Base-by-base conservation (phyloP, 257 asterid genomes). In the Salvia rosmarinus region DNA sequence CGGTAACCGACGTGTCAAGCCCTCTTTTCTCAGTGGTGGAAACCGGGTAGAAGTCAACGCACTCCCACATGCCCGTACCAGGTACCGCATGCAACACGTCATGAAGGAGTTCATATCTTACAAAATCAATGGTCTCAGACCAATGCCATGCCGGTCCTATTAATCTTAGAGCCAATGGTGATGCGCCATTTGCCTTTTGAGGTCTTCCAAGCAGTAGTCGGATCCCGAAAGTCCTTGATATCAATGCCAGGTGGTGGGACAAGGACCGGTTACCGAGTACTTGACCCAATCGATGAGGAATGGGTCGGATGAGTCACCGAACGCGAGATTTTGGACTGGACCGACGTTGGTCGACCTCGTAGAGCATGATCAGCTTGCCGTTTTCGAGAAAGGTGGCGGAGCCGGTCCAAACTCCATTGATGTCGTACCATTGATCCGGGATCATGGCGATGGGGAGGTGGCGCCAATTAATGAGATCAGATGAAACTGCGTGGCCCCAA, bases 51-150 rank as follows among this genome's bases (percentile, higher is more conserved):
- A 92, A 89, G 19, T 92, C 98, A 0, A 92, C 88, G 4, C 96
- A 92, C 56, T 92, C 98, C 98, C 96, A 92, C 98, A 88, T 88
- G 5, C 96, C 96, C 25, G 98, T 92, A 10, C 86, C 87, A 14
- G 80, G 72, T 9, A 89, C 96, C 0, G 80, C 88, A 32, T 87
- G 88, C 11, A 92, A 81, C 23, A 72, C 70, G 9, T 83, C 90
- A 0, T 83, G 74, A 0, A 85, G 64, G 0, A 79, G 84, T 4
- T 86, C 82, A n/a, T 63, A 92, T 11, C 17, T 83, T 19, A 80
- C 84, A 25, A 89, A 92, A 73, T 92, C 98, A 51, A 46, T 68
- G 1, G 98, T 92, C 13, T 92, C 96, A 92, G 2, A 92, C 90
- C 77, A 92, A 59, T 4, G 96, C 73, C 47, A 92, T 82, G 4